Evolutionary conservation across 208 protist genomes (phyloP), one percentile per base, ranked within the genome.

Genomic region (Phytomonas sp.): DNA sequence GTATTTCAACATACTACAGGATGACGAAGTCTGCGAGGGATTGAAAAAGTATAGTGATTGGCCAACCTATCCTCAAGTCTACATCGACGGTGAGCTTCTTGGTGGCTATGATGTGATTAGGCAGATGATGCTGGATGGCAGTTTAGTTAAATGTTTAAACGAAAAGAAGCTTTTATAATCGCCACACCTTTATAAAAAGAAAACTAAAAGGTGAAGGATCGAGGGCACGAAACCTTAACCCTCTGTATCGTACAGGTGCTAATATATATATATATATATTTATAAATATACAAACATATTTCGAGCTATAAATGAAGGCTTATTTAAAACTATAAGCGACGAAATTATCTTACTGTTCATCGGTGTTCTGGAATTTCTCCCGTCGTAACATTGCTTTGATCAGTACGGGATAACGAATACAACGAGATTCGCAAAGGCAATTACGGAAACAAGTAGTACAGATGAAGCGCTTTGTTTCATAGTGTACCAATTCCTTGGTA

Each of bases 51-150:
- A 94, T 79, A 94, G 82, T 53, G 92, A 97, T 66, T 98, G 93
- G 92, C 93, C 93, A 13, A 98, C 95, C 46, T 97, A 92, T 72
- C 95, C 95, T 34, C 95, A 98, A 72, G 64, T 98, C 23, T 98
- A 96, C 77, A 63, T 95, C 51, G 92, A 97, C 67, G 93, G 93
- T 0, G 78, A 97, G 70, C 83, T 98, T 31, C 63, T 98, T 66
- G 95, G 95, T 26, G 95, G 95, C 13, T 92, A 89, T 56, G 95
- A 98, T 72, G 78, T 98, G 20, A 83, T 85, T 65, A 88, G 89
- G 59, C 61, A 85, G n/a, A 89, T 97, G 83, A 84, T 90, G 67
- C 74, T 95, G 29, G 76, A 84, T 51, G 92, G 89, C 20, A 71
- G 78, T 28, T 73, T 97, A n/a, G 79, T 76, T 0, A 82, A 83